Base-by-base conservation (phyloP, 148 eudicot species). In the Tetragonia tetragonoides region DNA sequence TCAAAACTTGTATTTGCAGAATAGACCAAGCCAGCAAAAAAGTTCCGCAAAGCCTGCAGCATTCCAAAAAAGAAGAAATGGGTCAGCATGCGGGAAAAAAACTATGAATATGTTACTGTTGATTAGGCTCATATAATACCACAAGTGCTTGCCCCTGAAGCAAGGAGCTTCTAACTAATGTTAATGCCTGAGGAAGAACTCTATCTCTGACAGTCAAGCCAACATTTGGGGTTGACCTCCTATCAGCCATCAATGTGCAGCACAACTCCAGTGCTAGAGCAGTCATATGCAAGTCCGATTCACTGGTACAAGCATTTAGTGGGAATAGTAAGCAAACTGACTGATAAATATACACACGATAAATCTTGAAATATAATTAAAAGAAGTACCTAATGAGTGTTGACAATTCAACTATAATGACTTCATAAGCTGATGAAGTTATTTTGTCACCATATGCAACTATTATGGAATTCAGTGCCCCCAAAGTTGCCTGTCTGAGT, bases 151-250 rank as follows among this genome's bases (percentile, higher is more conserved):
- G 99, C 53, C 99, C 99, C 81, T 96, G 99, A 46, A 93, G 98
- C 87, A 96, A 83, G 66, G 99, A 88, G 78, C 99, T 96, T 83
- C 88, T 90, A 7, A 90, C 85, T 83, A 96, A 78, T 60, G 89
- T 83, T 78, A 96, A 83, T 24, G 98, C 97, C 78, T 91, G 99
- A n/a, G 99, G 99, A 85, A 96, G 99, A 84, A 96, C 99, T 92
- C 83, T 96, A 76, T 92, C 87, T 80, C 91, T 85, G 66, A 96
- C 97, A 68, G 97, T 90, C 72, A 78, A 76, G 64, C 95, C 94
- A 76, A 93, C 92, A 83, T 86, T 88, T 69, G 88, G 83, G 59
- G 87, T 90, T 60, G 99, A 91, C 82, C 89, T 90, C 73, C 87
- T 88, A 80, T 93, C 98, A 46, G 95, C 83, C 98, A 93, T 96